A percentile compares a stretch with the other conserved stretches of the same genome.
Conservation (phyloP, 768 basidiomycete species). For the Kwoniella shandongensis region DNA sequence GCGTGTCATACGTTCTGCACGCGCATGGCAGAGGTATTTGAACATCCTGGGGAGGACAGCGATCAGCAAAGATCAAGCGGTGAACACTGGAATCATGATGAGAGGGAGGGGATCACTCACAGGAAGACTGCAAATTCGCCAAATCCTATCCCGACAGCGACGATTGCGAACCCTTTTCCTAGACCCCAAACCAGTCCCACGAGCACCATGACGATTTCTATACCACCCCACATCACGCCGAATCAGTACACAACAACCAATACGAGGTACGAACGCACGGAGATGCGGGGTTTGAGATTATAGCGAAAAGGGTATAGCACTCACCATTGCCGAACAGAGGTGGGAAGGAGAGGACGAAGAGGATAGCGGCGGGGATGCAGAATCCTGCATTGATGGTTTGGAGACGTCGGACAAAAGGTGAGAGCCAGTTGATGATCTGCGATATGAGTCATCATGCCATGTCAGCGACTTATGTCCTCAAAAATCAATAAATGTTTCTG, state of each 20-base stretch:
- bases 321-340: conserved; percentile 83
- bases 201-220: conserved; percentile 72
- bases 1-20: conserved; percentile 72
- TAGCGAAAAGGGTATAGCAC: too few species aligned
- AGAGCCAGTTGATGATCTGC: conserved; percentile 61
- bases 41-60: conserved; percentile 60
- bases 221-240: too few species aligned
- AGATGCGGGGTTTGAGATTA: too few species aligned
- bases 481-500: not conserved
- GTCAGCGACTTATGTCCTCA: too few species aligned
- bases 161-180: conserved; percentile 82
- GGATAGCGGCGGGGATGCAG: conserved; percentile 71
- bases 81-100: not conserved
- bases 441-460: too few species aligned
- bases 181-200: conserved; percentile 90
- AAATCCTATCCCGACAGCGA: conserved; percentile 56
- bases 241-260: too few species aligned
- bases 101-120: not conserved
- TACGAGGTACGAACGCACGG: too few species aligned
- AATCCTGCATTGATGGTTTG: conserved; percentile 61
- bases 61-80: not conserved
- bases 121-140: conserved; percentile 16
- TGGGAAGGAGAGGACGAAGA: conserved; percentile 81
- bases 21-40: conserved; percentile 71
- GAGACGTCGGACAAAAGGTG: conserved; percentile 65